phyloP scores from a whole-genome alignment of 345 rosid genomes.

The Eutrema yunnanense region DNA sequence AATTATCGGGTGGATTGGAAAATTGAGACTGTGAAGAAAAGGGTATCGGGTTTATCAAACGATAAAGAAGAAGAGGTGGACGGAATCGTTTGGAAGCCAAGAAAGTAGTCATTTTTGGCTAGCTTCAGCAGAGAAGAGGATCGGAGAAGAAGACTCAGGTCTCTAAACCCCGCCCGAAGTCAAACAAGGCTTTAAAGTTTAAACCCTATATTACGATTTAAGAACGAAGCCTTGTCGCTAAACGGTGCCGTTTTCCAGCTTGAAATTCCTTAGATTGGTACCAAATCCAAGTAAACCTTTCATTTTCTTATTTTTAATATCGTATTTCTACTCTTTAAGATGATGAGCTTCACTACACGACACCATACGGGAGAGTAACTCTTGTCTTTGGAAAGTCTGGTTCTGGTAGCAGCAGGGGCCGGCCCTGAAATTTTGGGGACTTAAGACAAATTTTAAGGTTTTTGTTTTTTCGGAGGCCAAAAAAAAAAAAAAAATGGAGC shows the following conservation, averaged over 20 bases:
- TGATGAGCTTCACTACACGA: no score
- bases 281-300: no score
- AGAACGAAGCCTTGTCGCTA: background rate
- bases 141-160: background rate
- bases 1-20: background rate
- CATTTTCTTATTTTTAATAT: no score
- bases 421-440: no score
- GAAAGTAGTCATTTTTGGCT: slow-evolving; percentile 1
- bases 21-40: slow-evolving; percentile 35
- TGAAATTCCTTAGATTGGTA: no score
- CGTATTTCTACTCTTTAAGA: no score
- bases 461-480: no score
- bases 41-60: slow-evolving; percentile 17
- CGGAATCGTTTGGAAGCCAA: background rate
- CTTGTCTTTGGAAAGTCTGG: no score
- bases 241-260: background rate
- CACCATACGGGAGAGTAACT: no score
- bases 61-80: background rate
- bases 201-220: background rate
- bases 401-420: no score
- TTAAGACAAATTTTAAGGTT: no score
- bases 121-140: background rate
- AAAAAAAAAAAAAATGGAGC: no score
- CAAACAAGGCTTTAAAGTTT: background rate
- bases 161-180: background rate